Evolutionary conservation across 2,329 filamentous ascomycete genomes (phyloP).

Genomic region (Fusarium sp.): DNA sequence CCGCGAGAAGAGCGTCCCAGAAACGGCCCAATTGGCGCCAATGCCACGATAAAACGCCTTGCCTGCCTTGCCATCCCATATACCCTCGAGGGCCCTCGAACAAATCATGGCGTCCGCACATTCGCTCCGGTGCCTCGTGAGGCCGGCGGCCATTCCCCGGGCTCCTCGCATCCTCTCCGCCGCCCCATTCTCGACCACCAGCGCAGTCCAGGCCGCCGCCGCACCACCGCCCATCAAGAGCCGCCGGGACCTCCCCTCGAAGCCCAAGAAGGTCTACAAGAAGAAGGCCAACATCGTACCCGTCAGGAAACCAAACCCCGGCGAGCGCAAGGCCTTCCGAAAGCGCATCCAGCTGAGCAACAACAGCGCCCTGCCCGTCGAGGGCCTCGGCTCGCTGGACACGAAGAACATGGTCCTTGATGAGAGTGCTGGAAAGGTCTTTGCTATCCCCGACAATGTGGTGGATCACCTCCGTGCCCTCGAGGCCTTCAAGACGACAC

Average conservation of each 20-base stretch:
- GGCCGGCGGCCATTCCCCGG: conserved; percentile 45
- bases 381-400: conserved; percentile 69
- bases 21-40: conserved; percentile 44
- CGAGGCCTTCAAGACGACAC: conserved; percentile 89
- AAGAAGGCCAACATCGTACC: conserved; percentile 55
- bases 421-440: conserved; percentile 68
- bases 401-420: conserved; percentile 61
- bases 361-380: conserved; percentile 84
- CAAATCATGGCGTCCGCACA: conserved; percentile 51
- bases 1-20: conserved; percentile 35
- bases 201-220: conserved; percentile 42
- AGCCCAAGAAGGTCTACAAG: conserved; percentile 61
- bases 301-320: conserved; percentile 68
- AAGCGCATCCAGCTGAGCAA: conserved; percentile 94
- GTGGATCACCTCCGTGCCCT: conserved; percentile 83
- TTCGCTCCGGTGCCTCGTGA: conserved; percentile 55
- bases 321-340: conserved; percentile 85
- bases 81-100: conserved; percentile 7
- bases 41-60: conserved; percentile 38
- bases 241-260: conserved; percentile 48
- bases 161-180: conserved; percentile 44
- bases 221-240: conserved; percentile 47
- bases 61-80: neutral
- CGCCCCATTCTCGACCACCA: conserved; percentile 54
- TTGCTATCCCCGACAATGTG: conserved; percentile 71